phyloP scores from a whole-genome alignment of 176 grass and related monocot genomes.

The Coix lacrymajobi region DNA sequence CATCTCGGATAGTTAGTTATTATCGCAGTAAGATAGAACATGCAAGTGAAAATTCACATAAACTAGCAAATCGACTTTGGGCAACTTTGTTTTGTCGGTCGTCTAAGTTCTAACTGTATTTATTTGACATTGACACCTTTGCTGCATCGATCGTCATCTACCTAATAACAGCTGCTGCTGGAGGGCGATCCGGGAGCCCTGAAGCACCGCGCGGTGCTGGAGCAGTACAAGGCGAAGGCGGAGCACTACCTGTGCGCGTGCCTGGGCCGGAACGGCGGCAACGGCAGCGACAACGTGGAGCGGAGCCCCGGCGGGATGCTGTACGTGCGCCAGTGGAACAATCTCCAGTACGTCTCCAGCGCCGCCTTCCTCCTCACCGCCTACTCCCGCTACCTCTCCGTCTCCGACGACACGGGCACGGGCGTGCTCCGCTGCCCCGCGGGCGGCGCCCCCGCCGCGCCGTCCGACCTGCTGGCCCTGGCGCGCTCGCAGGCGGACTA shows the following conservation, averaged over 20 bases:
- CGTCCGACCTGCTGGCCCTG: conserved; percentile 42
- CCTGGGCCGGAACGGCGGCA: conserved; percentile 52
- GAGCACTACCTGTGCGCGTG: conserved; percentile 87
- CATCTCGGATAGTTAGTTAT: neutral
- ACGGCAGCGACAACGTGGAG: conserved; percentile 53
- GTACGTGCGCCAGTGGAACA: conserved; percentile 84
- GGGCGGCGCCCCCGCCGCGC: neutral
- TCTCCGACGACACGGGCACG: neutral
- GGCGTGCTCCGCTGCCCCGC: conserved; percentile 35
- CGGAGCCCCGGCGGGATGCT: conserved; percentile 73
- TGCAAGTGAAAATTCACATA: neutral
- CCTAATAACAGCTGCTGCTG: conserved; percentile 40
- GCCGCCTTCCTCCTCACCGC: conserved; percentile 73
- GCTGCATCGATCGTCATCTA: neutral
- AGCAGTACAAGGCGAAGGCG: conserved; percentile 77
- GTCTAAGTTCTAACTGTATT: neutral
- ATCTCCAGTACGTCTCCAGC: conserved; percentile 77
- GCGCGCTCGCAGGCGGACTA: conserved; percentile 80
- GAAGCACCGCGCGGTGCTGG: conserved; percentile 39
- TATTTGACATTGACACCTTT: neutral
- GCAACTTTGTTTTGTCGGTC: no score
- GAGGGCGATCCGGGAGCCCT: conserved; percentile 37
- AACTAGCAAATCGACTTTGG: neutral
- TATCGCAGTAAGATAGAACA: neutral
- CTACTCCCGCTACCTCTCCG: conserved; percentile 53